These are phyloP conservation scores for Kentomonas sorsogonicus DNA, from an alignment of 208 protist species.

Conservation along the genomic window DNA sequence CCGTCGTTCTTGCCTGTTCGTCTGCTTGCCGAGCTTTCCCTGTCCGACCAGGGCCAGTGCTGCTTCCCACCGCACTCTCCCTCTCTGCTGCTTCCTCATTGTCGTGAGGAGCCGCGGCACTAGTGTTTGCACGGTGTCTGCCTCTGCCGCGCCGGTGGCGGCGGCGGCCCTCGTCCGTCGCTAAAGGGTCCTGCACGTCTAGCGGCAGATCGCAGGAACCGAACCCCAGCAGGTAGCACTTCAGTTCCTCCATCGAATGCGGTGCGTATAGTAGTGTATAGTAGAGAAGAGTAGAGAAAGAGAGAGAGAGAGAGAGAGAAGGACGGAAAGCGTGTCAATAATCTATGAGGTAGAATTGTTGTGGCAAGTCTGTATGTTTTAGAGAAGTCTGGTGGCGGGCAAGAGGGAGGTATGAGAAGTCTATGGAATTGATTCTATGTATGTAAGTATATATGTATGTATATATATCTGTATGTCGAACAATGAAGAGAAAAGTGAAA, in stretches of 20 bases:
- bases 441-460: conserved; percentile 4
- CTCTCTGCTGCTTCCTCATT: too few relatives aligned
- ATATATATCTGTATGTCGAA: background rate
- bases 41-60: too few relatives aligned
- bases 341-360: background rate
- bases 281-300: background rate
- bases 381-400: background rate
- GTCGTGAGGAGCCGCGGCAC: too few relatives aligned
- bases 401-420: background rate
- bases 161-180: background rate
- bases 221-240: conserved; percentile 74
- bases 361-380: background rate
- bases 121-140: too few relatives aligned
- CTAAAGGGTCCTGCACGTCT: background rate
- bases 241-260: conserved; percentile 77
- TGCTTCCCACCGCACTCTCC: too few relatives aligned
- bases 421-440: background rate
- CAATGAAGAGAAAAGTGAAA: conserved; percentile 8
- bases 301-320: background rate
- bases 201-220: conserved; percentile 21
- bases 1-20: too few relatives aligned
- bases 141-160: background rate
- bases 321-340: conserved; percentile 1
- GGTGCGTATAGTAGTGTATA: background rate
- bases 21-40: too few relatives aligned